Conservation (phyloP, 768 basidiomycete species). For the Calvatia gigantea region DNA sequence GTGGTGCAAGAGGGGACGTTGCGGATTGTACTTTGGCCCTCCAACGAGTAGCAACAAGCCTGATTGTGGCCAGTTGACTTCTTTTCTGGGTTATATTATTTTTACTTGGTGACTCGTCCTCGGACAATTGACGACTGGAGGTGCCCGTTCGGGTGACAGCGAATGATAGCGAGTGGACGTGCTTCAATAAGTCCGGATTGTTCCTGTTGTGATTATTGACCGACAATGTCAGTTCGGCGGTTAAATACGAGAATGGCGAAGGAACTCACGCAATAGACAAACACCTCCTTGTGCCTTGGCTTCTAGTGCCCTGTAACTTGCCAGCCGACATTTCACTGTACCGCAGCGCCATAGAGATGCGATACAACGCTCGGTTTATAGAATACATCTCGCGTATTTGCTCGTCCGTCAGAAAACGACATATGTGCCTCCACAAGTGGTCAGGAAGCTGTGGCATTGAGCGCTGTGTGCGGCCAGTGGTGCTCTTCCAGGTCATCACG, state of each 20-base stretch:
- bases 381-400: constrained; percentile 7
- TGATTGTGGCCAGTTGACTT: neutral
- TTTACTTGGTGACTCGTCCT: neutral
- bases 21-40: constrained; percentile 1
- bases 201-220: neutral
- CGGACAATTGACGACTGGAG: neutral
- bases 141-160: neutral
- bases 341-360: constrained; percentile 6
- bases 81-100: neutral
- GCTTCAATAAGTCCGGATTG: neutral
- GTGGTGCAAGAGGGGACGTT: neutral
- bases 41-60: neutral
- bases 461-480: neutral
- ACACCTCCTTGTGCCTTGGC: neutral
- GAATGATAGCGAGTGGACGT: constrained; percentile 1
- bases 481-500: neutral
- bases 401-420: constrained; percentile 6
- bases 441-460: constrained; percentile 3
- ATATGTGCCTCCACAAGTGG: neutral
- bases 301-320: neutral
- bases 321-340: neutral
- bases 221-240: neutral
- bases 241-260: neutral
- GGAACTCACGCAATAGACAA: constrained; percentile 1
- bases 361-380: constrained; percentile 1